Base-by-base conservation (phyloP, 163 green algal genomes). In the Smithsoniella earleae region DNA sequence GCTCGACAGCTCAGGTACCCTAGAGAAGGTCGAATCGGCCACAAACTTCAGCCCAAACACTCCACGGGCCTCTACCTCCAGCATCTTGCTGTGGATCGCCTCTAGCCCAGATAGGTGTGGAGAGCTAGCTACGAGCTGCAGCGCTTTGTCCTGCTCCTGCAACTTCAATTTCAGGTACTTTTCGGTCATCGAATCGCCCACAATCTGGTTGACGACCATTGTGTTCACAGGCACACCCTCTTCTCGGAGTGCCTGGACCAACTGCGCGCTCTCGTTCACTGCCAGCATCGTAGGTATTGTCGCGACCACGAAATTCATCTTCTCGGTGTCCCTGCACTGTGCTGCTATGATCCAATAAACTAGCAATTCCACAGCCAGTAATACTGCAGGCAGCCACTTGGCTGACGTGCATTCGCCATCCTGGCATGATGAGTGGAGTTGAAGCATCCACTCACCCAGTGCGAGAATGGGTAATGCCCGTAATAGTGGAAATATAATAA, bases 281-380 rank as follows among this genome's bases (percentile, higher is more conserved):
- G 82, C 92, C 79, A 99, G 87, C 76, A 91, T 83, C 28, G 87
- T 94, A 36, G 92, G 92, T 27, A 97, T 97, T 74, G 89, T 93
- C 22, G 88, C 92, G 46, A 97, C 95, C 44, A 98, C 84, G 77
- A 98, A 97, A 77, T 99, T 94, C 4, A 89, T 94, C 31, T 88
- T 74, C 73, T 85, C 65, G 30, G 38, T 69, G 58, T 69, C 58
- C 58, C 58, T 69, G 58, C 52, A 65, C 43, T 16, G n/a, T n/a
- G n/a, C n/a, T n/a, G n/a, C n/a, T n/a, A n/a, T n/a, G n/a, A n/a
- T n/a, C n/a, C n/a, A n/a, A n/a, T n/a, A n/a, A n/a, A n/a, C n/a
- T n/a, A n/a, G n/a, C n/a, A n/a, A n/a, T n/a, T n/a, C n/a, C n/a
- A n/a, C n/a, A n/a, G n/a, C n/a, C n/a, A n/a, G n/a, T n/a, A n/a